Conservation (phyloP, 371 early-diverging fungal species). For the Lichtheimia ornata region DNA sequence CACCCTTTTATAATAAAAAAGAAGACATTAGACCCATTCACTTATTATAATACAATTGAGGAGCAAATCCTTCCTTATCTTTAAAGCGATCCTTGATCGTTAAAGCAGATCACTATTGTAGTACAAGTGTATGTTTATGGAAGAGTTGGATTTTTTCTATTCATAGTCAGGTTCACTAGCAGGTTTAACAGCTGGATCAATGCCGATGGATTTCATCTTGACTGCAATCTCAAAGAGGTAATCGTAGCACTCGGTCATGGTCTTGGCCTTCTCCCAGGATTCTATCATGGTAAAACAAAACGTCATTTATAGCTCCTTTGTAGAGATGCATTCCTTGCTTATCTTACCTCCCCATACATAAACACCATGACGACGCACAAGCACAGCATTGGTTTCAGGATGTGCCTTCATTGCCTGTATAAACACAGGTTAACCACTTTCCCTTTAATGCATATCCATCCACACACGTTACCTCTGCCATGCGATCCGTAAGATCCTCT, state of each 20-base stretch:
- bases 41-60: no score
- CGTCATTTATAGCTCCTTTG: not conserved
- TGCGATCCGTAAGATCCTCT: slow-evolving; percentile 87
- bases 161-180: slow-evolving; percentile 22
- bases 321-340: not conserved
- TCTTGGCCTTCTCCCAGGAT: slow-evolving; percentile 95
- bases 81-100: no score
- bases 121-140: no score
- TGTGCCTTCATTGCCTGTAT: slow-evolving; percentile 79
- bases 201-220: slow-evolving; percentile 83
- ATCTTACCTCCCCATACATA: slow-evolving; percentile 89
- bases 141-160: no score
- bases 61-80: no score
- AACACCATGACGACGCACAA: slow-evolving; percentile 90
- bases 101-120: no score
- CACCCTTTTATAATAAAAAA: no score
- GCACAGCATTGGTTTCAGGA: slow-evolving; percentile 94
- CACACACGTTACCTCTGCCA: slow-evolving; percentile 70
- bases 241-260: slow-evolving; percentile 98
- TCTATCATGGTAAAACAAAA: slow-evolving; percentile 41
- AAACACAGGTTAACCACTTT: not conserved
- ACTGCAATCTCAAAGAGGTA: slow-evolving; percentile 96
- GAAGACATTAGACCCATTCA: no score
- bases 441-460: no score
- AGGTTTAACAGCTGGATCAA: slow-evolving; percentile 72